Conservation (phyloP, 2,329 filamentous ascomycete species). For the Exophiala sideris region DNA sequence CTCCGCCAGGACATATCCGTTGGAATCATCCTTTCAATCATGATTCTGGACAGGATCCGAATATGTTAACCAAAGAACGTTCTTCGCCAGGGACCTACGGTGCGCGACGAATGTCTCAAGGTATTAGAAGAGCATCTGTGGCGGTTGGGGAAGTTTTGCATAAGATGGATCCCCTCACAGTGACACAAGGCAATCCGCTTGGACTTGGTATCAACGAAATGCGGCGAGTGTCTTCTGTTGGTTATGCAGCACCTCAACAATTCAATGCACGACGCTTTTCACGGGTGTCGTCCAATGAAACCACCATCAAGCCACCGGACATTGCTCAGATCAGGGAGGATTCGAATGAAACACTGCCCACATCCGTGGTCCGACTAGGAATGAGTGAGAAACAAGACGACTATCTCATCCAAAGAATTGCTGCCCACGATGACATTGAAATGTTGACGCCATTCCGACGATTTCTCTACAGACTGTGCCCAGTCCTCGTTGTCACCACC, state of each 20-base stretch:
- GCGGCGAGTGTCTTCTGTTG: conserved; percentile 17
- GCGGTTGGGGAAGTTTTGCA: conserved; percentile 12
- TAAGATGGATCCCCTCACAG: conserved; percentile 18
- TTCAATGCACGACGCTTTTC: conserved; percentile 18
- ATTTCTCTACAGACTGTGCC: conserved; percentile 14
- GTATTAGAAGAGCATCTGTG: conserved; percentile 11
- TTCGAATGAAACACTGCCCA: background rate
- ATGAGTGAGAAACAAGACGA: conserved; percentile 18
- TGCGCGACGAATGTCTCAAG: conserved; percentile 10
- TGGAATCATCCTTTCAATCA: conserved; percentile 3
- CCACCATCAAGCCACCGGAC: conserved; percentile 2
- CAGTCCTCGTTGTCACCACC: conserved; percentile 13
- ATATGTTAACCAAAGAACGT: conserved; percentile 27
- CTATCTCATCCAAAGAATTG: conserved; percentile 18
- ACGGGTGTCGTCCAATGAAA: background rate
- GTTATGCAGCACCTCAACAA: conserved; percentile 11
- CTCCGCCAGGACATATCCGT: background rate
- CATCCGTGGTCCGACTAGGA: background rate
- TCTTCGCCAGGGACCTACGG: too few species aligned
- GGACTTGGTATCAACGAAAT: conserved; percentile 18
- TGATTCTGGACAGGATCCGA: conserved; percentile 31
- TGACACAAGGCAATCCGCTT: conserved; percentile 18
- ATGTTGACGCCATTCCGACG: conserved; percentile 12
- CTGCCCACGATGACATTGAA: conserved; percentile 20
- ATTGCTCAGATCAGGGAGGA: background rate